Evolutionary conservation across 2,329 filamentous ascomycete genomes (phyloP), one percentile per base, ranked within the genome.

Genomic region (Aspergillus luchuensis): DNA sequence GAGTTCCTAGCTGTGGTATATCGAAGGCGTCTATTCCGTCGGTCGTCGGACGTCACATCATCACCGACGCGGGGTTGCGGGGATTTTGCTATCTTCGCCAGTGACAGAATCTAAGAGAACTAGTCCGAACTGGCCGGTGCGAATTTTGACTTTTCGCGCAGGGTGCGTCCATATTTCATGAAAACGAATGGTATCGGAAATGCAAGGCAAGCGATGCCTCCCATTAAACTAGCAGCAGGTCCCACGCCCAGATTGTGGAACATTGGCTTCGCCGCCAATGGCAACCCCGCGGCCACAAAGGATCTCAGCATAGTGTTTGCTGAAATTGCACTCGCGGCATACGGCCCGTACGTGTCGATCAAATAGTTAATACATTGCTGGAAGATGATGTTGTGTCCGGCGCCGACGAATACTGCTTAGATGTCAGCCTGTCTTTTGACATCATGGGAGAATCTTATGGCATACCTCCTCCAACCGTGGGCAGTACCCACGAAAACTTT

Each of bases 291-390:
- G 4, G 78, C 80, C 57, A 81, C 62, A 6, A 81, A 59, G 28
- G 74, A 76, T 43, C 79, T 70, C 10, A 82, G 66, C 59, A 82
- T 78, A 0, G 79, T 82, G 50, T 79, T 78, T 2, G 78, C 77
- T 0, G 77, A 75, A 0, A 76, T 75, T 2, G 79, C 76, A 33
- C 73, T 77, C 1, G 79, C 79, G 2, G 79, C 78, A 59, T 79
- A 81, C 1, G 71, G 61, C 5, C 67, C 69, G 50, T 78, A 79
- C 1, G 70, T 70, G 54, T 79, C 77, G 19, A 82, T 75, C 1
- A 82, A 70, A 51, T 78, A 81, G 61, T 82, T 82, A 59, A 83
- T 73, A 54, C 78, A 80, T 64, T 79, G 78, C 59, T 81, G 78
- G 63, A 81, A 81, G 25, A 79, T 75, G 6, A 75, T 71, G 59